phyloP scores from a whole-genome alignment of 768 basidiomycete genomes.

The Roridomyces roridus region DNA sequence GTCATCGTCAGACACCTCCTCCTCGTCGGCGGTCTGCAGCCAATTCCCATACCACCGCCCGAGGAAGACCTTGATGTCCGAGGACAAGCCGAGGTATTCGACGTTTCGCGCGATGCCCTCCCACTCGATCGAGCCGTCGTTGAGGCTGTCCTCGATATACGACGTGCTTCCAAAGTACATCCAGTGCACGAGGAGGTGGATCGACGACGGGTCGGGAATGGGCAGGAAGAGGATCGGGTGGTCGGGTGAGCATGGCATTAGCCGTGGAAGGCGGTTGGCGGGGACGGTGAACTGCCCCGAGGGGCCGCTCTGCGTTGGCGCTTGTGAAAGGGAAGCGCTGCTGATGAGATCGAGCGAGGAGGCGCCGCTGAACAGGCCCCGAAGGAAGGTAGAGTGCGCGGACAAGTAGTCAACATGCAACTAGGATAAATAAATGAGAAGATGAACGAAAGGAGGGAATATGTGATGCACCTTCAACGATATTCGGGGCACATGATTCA shows the following conservation, averaged over 20 bases:
- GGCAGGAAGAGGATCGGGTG: slow-evolving; percentile 78
- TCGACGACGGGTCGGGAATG: slow-evolving; percentile 74
- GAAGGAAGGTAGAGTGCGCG: slow-evolving; percentile 80
- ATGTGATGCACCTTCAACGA: slow-evolving; percentile 65
- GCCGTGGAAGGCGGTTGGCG: slow-evolving; percentile 62
- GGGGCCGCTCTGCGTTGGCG: slow-evolving; percentile 29
- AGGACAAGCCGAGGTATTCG: slow-evolving; percentile 82
- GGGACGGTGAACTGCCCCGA: slow-evolving; percentile 48
- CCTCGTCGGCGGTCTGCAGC: slow-evolving; percentile 46
- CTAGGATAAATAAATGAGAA: slow-evolving; percentile 41
- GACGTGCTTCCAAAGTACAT: slow-evolving; percentile 79
- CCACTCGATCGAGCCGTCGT: slow-evolving; percentile 73
- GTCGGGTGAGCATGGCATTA: slow-evolving; percentile 68
- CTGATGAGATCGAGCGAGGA: slow-evolving; percentile 65
- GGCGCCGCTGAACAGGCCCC: slow-evolving; percentile 72
- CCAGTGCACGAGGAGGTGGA: slow-evolving; percentile 78
- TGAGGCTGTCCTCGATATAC: slow-evolving; percentile 71
- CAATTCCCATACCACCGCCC: slow-evolving; percentile 77
- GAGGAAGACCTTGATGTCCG: slow-evolving; percentile 79
- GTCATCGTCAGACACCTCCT: slow-evolving; percentile 40
- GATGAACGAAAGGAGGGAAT: not conserved
- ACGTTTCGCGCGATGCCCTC: slow-evolving; percentile 89
- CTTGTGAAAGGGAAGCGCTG: slow-evolving; percentile 33
- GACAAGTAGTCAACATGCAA: slow-evolving; percentile 83
- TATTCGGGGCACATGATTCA: slow-evolving; percentile 60